phyloP scores from a whole-genome alignment of 441 rosid species.

The Populus tomentosa region DNA sequence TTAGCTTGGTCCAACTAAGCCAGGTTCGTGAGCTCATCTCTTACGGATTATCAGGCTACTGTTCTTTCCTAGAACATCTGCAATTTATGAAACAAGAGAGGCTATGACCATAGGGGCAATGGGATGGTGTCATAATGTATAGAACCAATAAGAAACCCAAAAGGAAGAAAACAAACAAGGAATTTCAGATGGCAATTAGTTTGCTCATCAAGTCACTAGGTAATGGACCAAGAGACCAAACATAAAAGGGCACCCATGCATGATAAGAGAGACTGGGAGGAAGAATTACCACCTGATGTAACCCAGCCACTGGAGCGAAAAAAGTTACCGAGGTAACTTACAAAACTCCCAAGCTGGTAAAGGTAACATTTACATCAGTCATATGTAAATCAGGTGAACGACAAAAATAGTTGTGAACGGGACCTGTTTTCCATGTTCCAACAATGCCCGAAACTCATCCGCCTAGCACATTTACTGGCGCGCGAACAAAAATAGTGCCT shows the following conservation, averaged over 20 bases:
- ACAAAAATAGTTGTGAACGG: background rate
- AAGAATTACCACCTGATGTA: background rate
- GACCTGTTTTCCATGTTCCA: background rate
- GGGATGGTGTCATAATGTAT: background rate
- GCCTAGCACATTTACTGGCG: background rate
- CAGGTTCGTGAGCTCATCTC: background rate
- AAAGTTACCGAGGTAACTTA: background rate
- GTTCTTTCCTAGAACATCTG: background rate
- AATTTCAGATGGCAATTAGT: too few species aligned
- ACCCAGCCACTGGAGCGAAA: background rate
- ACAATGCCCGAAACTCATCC: background rate
- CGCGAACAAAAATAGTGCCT: background rate
- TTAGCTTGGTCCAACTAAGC: too few species aligned
- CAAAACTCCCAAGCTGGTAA: too few species aligned
- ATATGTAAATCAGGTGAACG: background rate
- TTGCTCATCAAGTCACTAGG: too few species aligned
- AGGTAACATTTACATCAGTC: background rate
- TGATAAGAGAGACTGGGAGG: too few species aligned
- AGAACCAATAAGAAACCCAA: background rate
- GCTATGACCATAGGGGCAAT: background rate
- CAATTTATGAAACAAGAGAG: background rate
- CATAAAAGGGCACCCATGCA: too few species aligned
- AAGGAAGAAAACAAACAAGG: too few species aligned
- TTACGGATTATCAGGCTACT: background rate
- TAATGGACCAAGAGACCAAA: too few species aligned